Conservation (phyloP, 192 early-diverging fungal genomes). For the Pecoramyces ruminantium region DNA sequence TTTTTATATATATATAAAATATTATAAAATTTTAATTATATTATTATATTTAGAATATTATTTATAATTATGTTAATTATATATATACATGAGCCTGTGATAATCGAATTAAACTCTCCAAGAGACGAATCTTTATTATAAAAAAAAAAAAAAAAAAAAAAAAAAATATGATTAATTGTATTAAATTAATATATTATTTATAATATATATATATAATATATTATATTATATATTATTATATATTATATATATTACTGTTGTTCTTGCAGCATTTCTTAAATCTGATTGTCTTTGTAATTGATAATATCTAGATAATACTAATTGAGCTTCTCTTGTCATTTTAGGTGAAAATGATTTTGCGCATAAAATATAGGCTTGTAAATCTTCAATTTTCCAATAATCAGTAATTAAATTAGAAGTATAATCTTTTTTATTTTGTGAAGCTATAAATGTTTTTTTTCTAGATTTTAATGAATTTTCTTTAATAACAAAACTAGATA, state of each 20-base stretch:
- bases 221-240: no score
- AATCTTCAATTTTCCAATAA: conserved; percentile 35
- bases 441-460: not conserved
- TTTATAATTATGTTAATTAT: no score
- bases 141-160: conserved; percentile 3
- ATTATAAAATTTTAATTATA: not conserved
- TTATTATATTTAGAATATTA: no score
- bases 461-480: conserved; percentile 5
- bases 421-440: not conserved
- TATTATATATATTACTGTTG: conserved; percentile 55
- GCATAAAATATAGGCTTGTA: conserved; percentile 50
- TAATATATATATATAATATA: no score
- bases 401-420: not conserved
- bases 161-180: no score
- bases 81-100: conserved; percentile 35
- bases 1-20: not conserved
- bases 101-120: conserved; percentile 45
- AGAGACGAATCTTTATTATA: conserved; percentile 16
- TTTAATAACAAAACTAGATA: conserved; percentile 18
- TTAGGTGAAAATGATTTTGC: conserved; percentile 36
- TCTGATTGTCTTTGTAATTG: conserved; percentile 51
- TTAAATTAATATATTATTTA: no score
- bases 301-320: conserved; percentile 52
- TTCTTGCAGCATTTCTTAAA: conserved; percentile 42
- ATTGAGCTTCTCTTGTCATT: conserved; percentile 36